Evolutionary conservation across 768 basidiomycete genomes (phyloP).

Genomic region (Boletus subparvulus): DNA sequence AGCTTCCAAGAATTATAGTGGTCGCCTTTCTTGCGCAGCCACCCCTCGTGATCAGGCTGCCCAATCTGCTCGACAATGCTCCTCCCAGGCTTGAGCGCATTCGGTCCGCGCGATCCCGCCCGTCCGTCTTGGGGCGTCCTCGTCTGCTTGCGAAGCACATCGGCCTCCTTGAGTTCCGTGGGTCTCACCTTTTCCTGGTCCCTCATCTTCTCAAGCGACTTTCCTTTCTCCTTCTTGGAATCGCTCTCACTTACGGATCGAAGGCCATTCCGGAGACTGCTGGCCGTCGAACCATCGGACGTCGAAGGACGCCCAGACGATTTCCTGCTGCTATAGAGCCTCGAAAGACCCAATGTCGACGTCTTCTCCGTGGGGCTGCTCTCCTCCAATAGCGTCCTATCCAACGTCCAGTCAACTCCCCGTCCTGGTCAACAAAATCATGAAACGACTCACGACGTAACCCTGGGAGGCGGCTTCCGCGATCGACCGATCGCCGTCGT

Average conservation of each 20-base stretch:
- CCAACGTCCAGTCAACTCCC: not conserved
- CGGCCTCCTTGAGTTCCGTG: conserved; percentile 35
- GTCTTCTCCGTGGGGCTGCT: conserved; percentile 43
- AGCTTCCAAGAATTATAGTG: conserved; percentile 91
- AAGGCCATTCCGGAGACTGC: conserved; percentile 24
- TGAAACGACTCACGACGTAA: conserved; percentile 54
- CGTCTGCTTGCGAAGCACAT: conserved; percentile 58
- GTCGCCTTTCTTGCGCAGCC: conserved; percentile 96
- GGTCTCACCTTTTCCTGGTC: conserved; percentile 22
- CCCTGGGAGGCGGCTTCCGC: conserved; percentile 81
- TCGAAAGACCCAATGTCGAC: conserved; percentile 48
- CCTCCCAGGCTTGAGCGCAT: conserved; percentile 54
- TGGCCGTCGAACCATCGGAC: conserved; percentile 34
- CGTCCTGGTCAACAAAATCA: not conserved
- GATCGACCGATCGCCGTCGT: conserved; percentile 59
- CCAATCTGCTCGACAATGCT: conserved; percentile 91
- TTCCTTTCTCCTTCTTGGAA: conserved; percentile 24
- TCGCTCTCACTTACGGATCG: conserved; percentile 24
- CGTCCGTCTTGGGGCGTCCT: conserved; percentile 27
- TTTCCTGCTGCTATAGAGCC: conserved; percentile 47
- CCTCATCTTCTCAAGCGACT: conserved; percentile 18
- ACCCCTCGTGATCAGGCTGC: conserved; percentile 83
- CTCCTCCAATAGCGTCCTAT: conserved; percentile 34
- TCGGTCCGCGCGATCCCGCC: conserved; percentile 27
- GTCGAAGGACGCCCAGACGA: conserved; percentile 43